phyloP scores from a whole-genome alignment of 2,329 filamentous ascomycete genomes.

The Neonectria coccinea region DNA sequence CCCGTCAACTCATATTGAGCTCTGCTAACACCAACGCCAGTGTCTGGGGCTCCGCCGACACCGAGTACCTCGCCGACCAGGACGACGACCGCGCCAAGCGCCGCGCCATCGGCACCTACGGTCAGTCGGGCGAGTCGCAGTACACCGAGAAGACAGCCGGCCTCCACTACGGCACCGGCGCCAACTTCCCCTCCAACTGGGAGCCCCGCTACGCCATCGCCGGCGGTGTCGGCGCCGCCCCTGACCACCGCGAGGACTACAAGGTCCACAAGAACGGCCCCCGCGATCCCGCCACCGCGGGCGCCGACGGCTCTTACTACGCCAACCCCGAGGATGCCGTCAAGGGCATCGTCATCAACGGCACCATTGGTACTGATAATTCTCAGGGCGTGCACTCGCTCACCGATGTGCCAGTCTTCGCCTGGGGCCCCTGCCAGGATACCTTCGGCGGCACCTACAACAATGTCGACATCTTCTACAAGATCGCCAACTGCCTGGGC shows the following conservation, averaged over 20 bases:
- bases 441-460: constrained; percentile 78
- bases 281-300: constrained; percentile 68
- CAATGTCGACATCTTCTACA: constrained; percentile 80
- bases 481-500: constrained; percentile 77
- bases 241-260: constrained; percentile 83
- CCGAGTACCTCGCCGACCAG: constrained; percentile 77
- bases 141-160: constrained; percentile 72
- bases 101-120: constrained; percentile 78
- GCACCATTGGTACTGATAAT: constrained; percentile 74
- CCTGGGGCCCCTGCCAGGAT: constrained; percentile 82
- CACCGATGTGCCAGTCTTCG: constrained; percentile 83
- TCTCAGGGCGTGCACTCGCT: constrained; percentile 79
- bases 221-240: constrained; percentile 76
- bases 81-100: constrained; percentile 78
- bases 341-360: constrained; percentile 79
- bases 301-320: constrained; percentile 70
- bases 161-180: constrained; percentile 77
- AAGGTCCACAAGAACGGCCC: constrained; percentile 75
- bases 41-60: constrained; percentile 85
- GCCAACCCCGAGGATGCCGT: constrained; percentile 75
- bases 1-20: not conserved
- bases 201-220: constrained; percentile 86
- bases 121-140: constrained; percentile 78
- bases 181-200: constrained; percentile 86
- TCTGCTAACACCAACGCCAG: constrained; percentile 38